Percentiles rank a stretch among this genome's conserved stretches.
phyloP scores from a whole-genome alignment of 805 yeast species.

The Lipomyces sp. region DNA sequence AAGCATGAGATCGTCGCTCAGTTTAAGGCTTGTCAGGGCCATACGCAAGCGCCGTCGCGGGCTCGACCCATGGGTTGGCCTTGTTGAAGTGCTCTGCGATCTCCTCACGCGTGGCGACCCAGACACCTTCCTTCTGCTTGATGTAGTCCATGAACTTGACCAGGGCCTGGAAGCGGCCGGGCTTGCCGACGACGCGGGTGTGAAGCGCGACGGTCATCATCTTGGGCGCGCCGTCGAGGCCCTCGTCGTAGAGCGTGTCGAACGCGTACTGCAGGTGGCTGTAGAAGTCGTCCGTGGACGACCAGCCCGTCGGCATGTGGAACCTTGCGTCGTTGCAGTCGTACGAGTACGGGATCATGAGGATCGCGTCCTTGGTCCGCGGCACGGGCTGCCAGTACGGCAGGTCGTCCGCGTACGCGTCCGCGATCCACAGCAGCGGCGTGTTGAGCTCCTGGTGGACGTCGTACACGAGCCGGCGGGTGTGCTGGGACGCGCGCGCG shows the following conservation, averaged over 20 bases:
- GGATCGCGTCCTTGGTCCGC: conserved; percentile 32
- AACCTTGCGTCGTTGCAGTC: conserved; percentile 38
- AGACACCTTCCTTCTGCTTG: conserved; percentile 38
- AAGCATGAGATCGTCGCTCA: too few relatives aligned
- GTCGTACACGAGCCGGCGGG: conserved; percentile 39
- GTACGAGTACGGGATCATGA: conserved; percentile 38
- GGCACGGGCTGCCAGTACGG: conserved; percentile 42
- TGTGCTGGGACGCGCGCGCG: conserved; percentile 38
- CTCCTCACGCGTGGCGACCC: conserved; percentile 42
- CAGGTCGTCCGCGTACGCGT: conserved; percentile 41
- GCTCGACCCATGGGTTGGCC: conserved; percentile 25
- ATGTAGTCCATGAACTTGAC: conserved; percentile 41
- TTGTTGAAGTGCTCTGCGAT: conserved; percentile 36
- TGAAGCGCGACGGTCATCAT: conserved; percentile 44
- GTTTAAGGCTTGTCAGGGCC: conserved; percentile 15
- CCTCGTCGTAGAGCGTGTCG: conserved; percentile 41
- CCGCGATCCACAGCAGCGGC: conserved; percentile 40
- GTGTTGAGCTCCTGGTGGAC: conserved; percentile 38
- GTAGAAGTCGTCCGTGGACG: conserved; percentile 33
- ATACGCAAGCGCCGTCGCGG: conserved; percentile 24
- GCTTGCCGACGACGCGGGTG: conserved; percentile 41
- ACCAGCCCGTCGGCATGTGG: conserved; percentile 34
- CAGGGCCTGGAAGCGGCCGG: conserved; percentile 40
- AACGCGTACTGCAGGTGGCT: conserved; percentile 41
- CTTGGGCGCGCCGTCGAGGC: conserved; percentile 36